These are phyloP conservation scores for Amanita brunnescens DNA, from an alignment of 768 basidiomycete genomes.

Conservation along the genomic window DNA sequence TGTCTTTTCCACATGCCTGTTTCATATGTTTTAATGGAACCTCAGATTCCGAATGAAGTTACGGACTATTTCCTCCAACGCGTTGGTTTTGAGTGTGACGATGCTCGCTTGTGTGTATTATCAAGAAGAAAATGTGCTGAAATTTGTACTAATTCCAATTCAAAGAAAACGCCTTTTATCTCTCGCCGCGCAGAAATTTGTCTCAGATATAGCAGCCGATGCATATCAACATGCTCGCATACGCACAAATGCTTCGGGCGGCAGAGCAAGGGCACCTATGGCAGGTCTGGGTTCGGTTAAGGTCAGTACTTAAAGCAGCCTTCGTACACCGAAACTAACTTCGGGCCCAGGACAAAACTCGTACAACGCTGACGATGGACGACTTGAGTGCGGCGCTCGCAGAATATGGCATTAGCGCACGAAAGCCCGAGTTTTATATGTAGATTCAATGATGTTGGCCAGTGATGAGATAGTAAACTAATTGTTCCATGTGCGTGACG, in stretches of 20 bases:
- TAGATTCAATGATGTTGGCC: conserved; percentile 21
- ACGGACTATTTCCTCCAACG: conserved; percentile 96
- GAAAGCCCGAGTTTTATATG: conserved; percentile 92
- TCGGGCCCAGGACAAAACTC: conserved; percentile 65
- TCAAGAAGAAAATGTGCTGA: background rate
- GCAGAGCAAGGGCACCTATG: conserved; percentile 52
- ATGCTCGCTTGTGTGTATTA: conserved; percentile 66
- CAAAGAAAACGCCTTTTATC: conserved; percentile 87
- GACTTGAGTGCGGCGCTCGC: conserved; percentile 85
- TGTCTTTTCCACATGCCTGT: conserved; percentile 14
- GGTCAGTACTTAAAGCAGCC: conserved; percentile 28
- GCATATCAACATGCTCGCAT: conserved; percentile 98
- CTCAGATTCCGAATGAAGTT: conserved; percentile 92
- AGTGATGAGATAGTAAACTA: too few species aligned
- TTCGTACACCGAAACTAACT: background rate
- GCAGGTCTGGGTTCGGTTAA: conserved; percentile 54
- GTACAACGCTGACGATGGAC: conserved; percentile 95
- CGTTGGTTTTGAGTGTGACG: conserved; percentile 93
- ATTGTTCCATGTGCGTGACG: too few species aligned
- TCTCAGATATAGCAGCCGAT: conserved; percentile 93
- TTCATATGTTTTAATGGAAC: background rate
- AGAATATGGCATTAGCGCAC: conserved; percentile 94
- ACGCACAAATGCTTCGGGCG: conserved; percentile 77
- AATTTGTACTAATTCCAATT: background rate
- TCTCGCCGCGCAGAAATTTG: conserved; percentile 94